These are phyloP conservation scores for Viola odorata DNA, from an alignment of 345 rosid genomes.

Conservation along the genomic window DNA sequence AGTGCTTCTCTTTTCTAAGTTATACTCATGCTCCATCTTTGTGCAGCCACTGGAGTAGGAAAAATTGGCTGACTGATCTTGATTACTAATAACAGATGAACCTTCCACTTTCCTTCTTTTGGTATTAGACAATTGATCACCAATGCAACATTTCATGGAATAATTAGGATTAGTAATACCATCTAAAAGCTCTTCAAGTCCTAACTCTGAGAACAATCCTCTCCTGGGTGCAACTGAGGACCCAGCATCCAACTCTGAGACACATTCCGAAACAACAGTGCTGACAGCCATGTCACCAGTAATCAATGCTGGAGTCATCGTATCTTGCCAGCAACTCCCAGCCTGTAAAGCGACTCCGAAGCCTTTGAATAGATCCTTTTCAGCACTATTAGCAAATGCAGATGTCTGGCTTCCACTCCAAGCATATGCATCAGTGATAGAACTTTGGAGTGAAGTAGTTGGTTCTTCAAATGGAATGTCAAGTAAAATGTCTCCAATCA, in stretches of 20 bases:
- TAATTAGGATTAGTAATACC: conserved; percentile 32
- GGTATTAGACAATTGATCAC: conserved; percentile 32
- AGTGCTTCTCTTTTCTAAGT: conserved; percentile 22
- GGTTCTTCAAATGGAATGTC: conserved; percentile 21
- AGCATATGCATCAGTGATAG: conserved; percentile 8
- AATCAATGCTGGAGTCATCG: conserved; percentile 17
- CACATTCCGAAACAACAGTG: conserved; percentile 26
- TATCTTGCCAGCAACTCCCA: conserved; percentile 29
- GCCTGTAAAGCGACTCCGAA: conserved; percentile 30
- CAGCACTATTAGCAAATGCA: conserved; percentile 21
- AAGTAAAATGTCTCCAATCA: conserved; percentile 13
- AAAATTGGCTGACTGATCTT: conserved; percentile 18
- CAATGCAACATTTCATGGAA: conserved; percentile 26
- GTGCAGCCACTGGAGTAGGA: conserved; percentile 33
- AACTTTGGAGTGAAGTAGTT: conserved; percentile 10
- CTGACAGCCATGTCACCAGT: conserved; percentile 8
- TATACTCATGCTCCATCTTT: conserved; percentile 17
- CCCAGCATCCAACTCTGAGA: conserved; percentile 26
- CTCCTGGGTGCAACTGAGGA: conserved; percentile 30
- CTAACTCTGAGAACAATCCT: conserved; percentile 77
- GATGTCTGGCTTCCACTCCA: conserved; percentile 19
- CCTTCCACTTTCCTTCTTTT: conserved; percentile 49
- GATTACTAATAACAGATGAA: conserved; percentile 28
- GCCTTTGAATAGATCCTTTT: conserved; percentile 44
- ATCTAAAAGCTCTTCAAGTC: conserved; percentile 52